These are phyloP conservation scores for Phoma herbarum DNA, from an alignment of 2,329 filamentous ascomycete genomes.

Conservation along the genomic window DNA sequence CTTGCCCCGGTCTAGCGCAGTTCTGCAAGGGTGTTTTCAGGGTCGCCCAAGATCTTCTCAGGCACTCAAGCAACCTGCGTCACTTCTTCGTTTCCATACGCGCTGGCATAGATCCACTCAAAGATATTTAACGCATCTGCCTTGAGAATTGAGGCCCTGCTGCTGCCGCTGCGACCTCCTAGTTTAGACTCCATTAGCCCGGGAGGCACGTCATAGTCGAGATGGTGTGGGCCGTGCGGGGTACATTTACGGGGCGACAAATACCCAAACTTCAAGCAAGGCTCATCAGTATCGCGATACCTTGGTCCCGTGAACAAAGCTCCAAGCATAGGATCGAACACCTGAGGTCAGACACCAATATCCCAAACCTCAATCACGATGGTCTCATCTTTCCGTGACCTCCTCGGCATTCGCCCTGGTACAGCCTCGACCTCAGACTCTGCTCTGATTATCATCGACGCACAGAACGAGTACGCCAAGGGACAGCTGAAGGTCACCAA, in stretches of 20 bases:
- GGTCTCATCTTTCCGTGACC: slow-evolving; percentile 57
- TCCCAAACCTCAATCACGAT: slow-evolving; percentile 4
- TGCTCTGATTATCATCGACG: slow-evolving; percentile 73
- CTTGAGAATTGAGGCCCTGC: neutral
- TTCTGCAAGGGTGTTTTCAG: neutral
- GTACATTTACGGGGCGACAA: slow-evolving; percentile 12
- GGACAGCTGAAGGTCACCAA: slow-evolving; percentile 67
- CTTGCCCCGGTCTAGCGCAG: slow-evolving; percentile 1
- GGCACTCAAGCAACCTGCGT: neutral
- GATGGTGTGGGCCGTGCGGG: slow-evolving; percentile 7
- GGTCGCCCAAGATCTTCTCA: neutral
- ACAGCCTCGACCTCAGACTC: slow-evolving; percentile 67
- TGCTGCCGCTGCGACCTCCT: neutral
- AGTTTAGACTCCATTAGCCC: slow-evolving; percentile 15
- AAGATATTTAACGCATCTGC: too few species aligned
- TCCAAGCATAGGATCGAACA: too few species aligned
- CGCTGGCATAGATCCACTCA: neutral
- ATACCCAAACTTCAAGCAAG: neutral
- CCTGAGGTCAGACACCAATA: neutral
- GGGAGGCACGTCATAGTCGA: slow-evolving; percentile 11
- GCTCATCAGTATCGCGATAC: neutral
- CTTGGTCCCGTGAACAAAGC: neutral
- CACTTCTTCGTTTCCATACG: neutral
- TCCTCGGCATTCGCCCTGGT: slow-evolving; percentile 64
- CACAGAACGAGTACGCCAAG: slow-evolving; percentile 73